These are phyloP conservation scores for Aspergillus persii DNA, from an alignment of 2,329 filamentous ascomycete genomes.

Conservation along the genomic window DNA sequence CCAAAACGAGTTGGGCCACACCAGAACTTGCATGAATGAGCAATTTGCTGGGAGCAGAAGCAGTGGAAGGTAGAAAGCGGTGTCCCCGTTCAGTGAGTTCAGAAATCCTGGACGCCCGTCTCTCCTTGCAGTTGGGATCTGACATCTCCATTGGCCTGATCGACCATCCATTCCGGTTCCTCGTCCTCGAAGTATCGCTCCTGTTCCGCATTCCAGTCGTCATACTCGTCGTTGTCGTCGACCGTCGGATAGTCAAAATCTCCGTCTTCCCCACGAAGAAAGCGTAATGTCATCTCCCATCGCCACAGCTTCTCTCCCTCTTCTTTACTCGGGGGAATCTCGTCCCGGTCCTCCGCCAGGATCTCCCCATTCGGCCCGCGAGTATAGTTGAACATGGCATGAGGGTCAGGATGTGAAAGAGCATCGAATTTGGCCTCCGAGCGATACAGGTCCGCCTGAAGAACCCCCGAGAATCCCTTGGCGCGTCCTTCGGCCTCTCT, in stretches of 20 bases:
- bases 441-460: constrained; percentile 74
- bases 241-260: constrained; percentile 76
- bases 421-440: constrained; percentile 72
- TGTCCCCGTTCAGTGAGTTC: constrained; percentile 20
- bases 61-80: neutral
- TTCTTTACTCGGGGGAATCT: constrained; percentile 58
- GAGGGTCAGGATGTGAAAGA: constrained; percentile 53
- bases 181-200: constrained; percentile 80
- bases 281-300: constrained; percentile 69
- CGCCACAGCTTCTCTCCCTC: constrained; percentile 69
- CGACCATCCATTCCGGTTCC: constrained; percentile 64
- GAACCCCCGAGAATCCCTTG: constrained; percentile 74
- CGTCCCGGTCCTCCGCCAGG: constrained; percentile 57
- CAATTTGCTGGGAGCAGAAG: neutral
- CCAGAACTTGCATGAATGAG: too few species aligned
- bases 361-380: constrained; percentile 56
- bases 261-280: constrained; percentile 69
- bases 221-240: constrained; percentile 70
- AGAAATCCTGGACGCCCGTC: constrained; percentile 72
- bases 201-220: constrained; percentile 63
- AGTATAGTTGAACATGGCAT: constrained; percentile 50
- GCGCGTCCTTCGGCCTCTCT: constrained; percentile 68
- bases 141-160: constrained; percentile 38
- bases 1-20: neutral
- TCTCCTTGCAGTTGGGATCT: constrained; percentile 50